Percentiles rank a stretch among this genome's conserved stretches.
phyloP scores from a whole-genome alignment of 768 basidiomycete genomes.

The Suillus brevipes region DNA sequence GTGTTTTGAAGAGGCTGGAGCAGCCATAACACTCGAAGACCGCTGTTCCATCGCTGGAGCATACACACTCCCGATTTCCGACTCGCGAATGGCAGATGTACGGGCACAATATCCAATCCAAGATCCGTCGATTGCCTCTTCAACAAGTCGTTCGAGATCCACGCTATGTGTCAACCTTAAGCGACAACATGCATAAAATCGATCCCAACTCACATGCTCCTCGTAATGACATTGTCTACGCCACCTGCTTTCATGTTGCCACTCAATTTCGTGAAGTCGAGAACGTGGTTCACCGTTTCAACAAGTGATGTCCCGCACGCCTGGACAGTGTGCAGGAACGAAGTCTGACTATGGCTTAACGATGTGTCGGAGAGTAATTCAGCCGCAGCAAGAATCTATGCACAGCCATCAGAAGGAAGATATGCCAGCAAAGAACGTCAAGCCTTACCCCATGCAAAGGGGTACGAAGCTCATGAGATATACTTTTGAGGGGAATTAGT shows the following conservation, averaged over 20 bases:
- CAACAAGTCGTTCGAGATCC: conserved; percentile 78
- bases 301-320: conserved; percentile 95
- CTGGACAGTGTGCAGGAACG: conserved; percentile 90
- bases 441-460: conserved; percentile 81
- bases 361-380: conserved; percentile 85
- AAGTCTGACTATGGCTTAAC: conserved; percentile 78
- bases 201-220: conserved; percentile 51
- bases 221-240: conserved; percentile 72
- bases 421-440: background rate
- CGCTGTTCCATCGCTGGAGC: conserved; percentile 63
- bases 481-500: conserved; percentile 39
- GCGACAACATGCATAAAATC: background rate
- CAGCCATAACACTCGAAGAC: conserved; percentile 41
- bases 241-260: conserved; percentile 81
- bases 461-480: conserved; percentile 88
- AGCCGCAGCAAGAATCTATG: conserved; percentile 83
- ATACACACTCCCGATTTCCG: conserved; percentile 91
- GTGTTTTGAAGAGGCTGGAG: conserved; percentile 37
- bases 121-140: conserved; percentile 89
- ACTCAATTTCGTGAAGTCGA: conserved; percentile 94
- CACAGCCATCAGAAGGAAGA: conserved; percentile 5
- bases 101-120: conserved; percentile 92
- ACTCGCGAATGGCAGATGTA: conserved; percentile 62
- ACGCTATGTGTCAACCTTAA: conserved; percentile 40
- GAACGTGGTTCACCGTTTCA: conserved; percentile 95